A percentile compares a stretch with the other conserved stretches of the same genome.
Evolutionary conservation across 1,284 basidiomycete genomes (phyloP).

Genomic region (Serendipita sp.): DNA sequence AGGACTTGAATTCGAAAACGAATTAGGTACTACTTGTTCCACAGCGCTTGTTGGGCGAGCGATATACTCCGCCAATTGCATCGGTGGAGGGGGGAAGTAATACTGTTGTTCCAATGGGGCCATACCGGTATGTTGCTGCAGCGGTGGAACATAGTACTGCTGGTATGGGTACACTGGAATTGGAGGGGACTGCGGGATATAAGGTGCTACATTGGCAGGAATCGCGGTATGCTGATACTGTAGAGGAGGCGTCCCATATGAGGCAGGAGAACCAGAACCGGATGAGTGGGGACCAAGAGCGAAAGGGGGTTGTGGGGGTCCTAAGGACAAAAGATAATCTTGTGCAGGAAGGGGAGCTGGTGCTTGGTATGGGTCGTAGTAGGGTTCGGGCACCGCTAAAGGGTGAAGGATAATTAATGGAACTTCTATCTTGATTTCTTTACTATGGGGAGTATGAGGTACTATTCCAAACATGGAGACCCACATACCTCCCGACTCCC

Average conservation of each 20-base stretch:
- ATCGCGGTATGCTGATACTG: neutral
- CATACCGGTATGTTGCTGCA: constrained; percentile 19
- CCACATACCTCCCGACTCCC: constrained; percentile 45
- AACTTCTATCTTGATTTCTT: constrained; percentile 48
- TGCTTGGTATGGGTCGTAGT: constrained; percentile 11
- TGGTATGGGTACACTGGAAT: constrained; percentile 23
- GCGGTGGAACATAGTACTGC: constrained; percentile 30
- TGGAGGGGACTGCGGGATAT: constrained; percentile 21
- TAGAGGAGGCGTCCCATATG: constrained; percentile 2
- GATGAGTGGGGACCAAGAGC: constrained; percentile 15
- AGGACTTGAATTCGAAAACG: constrained; percentile 18
- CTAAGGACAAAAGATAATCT: constrained; percentile 9
- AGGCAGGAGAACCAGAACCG: constrained; percentile 15
- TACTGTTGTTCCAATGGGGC: constrained; percentile 19
- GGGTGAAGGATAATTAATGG: constrained; percentile 54
- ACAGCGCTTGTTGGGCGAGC: constrained; percentile 26
- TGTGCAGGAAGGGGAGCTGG: neutral
- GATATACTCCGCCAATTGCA: constrained; percentile 16
- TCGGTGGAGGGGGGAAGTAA: constrained; percentile 23
- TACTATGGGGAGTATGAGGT: constrained; percentile 27
- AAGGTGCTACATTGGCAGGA: constrained; percentile 11
- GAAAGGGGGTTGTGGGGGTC: constrained; percentile 15
- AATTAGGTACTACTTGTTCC: constrained; percentile 3
- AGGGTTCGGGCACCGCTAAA: constrained; percentile 32
- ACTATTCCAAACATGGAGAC: neutral